Percentiles rank a stretch among this genome's conserved stretches.
These are phyloP conservation scores for Eucalyptus sideroxylon DNA, from an alignment of 345 rosid genomes.

Conservation along the genomic window DNA sequence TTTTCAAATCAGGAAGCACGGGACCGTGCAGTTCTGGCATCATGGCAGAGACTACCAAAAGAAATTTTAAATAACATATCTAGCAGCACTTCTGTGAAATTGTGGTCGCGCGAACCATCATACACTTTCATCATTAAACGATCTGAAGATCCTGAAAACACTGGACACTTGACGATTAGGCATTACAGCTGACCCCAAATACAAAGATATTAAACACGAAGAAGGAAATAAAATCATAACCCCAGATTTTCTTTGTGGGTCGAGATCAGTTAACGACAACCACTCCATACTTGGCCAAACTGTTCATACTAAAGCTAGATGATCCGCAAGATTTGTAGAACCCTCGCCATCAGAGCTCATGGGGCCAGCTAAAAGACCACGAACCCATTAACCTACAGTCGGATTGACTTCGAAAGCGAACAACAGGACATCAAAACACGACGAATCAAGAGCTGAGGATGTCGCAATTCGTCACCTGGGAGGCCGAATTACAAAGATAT, in stretches of 20 bases:
- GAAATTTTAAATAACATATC: not conserved
- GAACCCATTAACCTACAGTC: not conserved
- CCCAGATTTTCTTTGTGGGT: not conserved
- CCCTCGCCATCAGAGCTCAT: not conserved
- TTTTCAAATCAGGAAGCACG: not conserved
- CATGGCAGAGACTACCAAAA: not conserved
- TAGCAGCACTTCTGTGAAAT: not conserved
- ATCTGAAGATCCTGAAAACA: not conserved
- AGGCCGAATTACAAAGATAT: not conserved
- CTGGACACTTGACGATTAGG: not conserved
- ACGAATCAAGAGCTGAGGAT: not conserved
- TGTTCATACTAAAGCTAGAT: not conserved
- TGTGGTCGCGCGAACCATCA: not conserved
- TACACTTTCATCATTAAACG: not conserved
- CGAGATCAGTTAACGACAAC: not conserved
- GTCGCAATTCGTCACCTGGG: constrained; percentile 46
- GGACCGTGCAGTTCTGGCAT: not conserved
- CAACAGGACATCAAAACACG: not conserved
- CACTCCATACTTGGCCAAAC: not conserved
- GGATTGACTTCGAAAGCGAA: not conserved
- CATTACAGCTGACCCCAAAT: not conserved
- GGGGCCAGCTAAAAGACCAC: not conserved
- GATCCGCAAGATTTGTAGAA: not conserved
- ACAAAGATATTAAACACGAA: not conserved
- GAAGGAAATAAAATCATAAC: not conserved